Base-by-base conservation (phyloP, 768 basidiomycete genomes). In the Tulasnella sp. region DNA sequence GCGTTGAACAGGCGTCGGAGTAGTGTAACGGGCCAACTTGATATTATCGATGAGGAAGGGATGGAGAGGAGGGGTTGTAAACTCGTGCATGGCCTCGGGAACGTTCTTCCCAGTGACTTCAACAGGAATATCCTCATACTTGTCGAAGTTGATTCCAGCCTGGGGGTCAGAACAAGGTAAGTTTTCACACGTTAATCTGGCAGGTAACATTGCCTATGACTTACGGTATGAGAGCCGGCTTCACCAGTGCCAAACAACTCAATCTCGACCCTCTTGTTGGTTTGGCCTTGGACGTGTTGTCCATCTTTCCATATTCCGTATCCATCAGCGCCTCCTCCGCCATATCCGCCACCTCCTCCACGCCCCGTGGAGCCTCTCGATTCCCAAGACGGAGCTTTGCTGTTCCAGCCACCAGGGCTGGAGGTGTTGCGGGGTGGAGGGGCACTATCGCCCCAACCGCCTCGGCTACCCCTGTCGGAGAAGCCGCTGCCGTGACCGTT, bases 141-240 rank as follows among this genome's bases (percentile, higher is more conserved):
- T 96, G 76, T 99, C 96, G 70, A 99, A 99, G 76, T 99, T 99
- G 76, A 99, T 97, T 64, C 96, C 96, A 45, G 94, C 95, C 70
- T 48, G 47, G n/a, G n/a, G 47, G n/a, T 7, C 27, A 48, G 15
- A 48, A 23, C 47, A 5, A 48, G 27, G n/a, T 48, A 5, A 48
- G 47, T n/a, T 29, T 15, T 15, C 34, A 5, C 34, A 7, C 7
- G 5, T 38, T 38, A 7, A 7, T 7, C 27, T 7, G n/a, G 7
- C 47, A 26, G 30, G 15, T 8, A 10, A 23, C 30, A 23, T 3
- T 2, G 30, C 44, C 11, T 11, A 59, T 41, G n/a, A 50, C 58
- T 49, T 29, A 59, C 58, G 10, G 30, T 51, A 19, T 59, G 58
- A 32, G 2, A 23, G 19, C 43, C 43, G 9, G 19, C 51, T 23